Evolutionary conservation across 2,329 filamentous ascomycete species (phyloP).

Genomic region (Pestalotiopsis sp.): DNA sequence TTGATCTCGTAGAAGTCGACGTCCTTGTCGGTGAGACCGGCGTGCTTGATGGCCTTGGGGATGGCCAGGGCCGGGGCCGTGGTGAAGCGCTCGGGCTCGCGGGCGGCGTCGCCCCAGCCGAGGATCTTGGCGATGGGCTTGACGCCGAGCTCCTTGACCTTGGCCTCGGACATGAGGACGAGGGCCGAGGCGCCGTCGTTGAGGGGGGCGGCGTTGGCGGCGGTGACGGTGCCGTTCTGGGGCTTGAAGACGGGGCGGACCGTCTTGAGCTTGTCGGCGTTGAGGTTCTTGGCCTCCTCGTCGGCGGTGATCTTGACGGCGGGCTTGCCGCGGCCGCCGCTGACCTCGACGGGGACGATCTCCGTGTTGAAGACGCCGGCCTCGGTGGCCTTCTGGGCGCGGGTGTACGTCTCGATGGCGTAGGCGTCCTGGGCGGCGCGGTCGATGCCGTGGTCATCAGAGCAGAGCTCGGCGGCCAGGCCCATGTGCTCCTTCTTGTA

Average conservation of each 20-base stretch:
- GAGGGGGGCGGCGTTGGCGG: conserved; percentile 93
- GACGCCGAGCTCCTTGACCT: conserved; percentile 87
- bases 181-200: conserved; percentile 93
- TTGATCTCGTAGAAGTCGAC: conserved; percentile 98
- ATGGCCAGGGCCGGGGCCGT: conserved; percentile 91
- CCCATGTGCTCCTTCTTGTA: conserved; percentile 99
- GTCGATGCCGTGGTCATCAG: conserved; percentile 76
- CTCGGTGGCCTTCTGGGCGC: conserved; percentile 77
- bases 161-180: conserved; percentile 91
- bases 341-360: conserved; percentile 87
- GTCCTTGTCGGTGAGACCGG: conserved; percentile 73
- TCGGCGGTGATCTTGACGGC: conserved; percentile 78
- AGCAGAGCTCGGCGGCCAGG: conserved; percentile 88
- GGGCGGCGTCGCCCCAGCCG: conserved; percentile 93
- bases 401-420: conserved; percentile 82
- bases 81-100: conserved; percentile 93
- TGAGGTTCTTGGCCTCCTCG: conserved; percentile 95
- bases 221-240: conserved; percentile 85
- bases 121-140: conserved; percentile 96
- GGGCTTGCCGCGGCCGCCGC: conserved; percentile 88
- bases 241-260: conserved; percentile 85
- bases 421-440: conserved; percentile 93
- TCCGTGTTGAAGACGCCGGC: conserved; percentile 80
- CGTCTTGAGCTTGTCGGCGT: conserved; percentile 77
- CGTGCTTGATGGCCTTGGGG: conserved; percentile 96